Evolutionary conservation across 177 flowering plant genomes (phyloP).

Genomic region (Vitis hybrid): DNA sequence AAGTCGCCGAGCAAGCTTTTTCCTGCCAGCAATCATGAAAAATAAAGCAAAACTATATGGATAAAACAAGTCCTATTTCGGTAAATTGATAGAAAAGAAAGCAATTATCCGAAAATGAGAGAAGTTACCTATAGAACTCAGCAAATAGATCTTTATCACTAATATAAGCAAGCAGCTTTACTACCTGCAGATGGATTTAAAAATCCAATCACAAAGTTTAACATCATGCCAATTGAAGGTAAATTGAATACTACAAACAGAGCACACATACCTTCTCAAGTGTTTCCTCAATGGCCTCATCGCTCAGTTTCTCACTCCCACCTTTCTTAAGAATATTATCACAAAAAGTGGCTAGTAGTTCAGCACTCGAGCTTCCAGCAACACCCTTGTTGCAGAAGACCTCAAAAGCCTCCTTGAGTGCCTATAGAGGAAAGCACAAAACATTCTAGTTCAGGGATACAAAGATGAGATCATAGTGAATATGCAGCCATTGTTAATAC

Average conservation of each 20-base stretch:
- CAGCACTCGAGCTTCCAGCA: constrained; percentile 95
- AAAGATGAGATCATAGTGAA: constrained; percentile 1
- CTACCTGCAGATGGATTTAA: constrained; percentile 54
- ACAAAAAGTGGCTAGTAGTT: constrained; percentile 92
- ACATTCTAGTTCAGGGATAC: neutral
- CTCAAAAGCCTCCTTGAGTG: constrained; percentile 96
- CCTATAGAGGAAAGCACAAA: constrained; percentile 38
- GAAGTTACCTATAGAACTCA: constrained; percentile 80
- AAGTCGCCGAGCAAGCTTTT: constrained; percentile 91
- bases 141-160: constrained; percentile 95
- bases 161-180: constrained; percentile 91
- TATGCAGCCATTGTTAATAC: constrained; percentile 12
- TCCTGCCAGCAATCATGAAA: constrained; percentile 41
- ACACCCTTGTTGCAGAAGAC: constrained; percentile 94
- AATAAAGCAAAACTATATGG: neutral
- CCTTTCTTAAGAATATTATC: constrained; percentile 97
- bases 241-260: neutral
- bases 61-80: neutral
- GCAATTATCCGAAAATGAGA: neutral
- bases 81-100: neutral
- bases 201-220: constrained; percentile 3
- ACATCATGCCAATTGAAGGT: neutral
- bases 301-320: constrained; percentile 96
- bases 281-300: constrained; percentile 97
- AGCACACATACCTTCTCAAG: constrained; percentile 71